These are phyloP conservation scores for Hyaloscypha hepaticicola DNA, from an alignment of 495 filamentous ascomycete species.

Conservation along the genomic window DNA sequence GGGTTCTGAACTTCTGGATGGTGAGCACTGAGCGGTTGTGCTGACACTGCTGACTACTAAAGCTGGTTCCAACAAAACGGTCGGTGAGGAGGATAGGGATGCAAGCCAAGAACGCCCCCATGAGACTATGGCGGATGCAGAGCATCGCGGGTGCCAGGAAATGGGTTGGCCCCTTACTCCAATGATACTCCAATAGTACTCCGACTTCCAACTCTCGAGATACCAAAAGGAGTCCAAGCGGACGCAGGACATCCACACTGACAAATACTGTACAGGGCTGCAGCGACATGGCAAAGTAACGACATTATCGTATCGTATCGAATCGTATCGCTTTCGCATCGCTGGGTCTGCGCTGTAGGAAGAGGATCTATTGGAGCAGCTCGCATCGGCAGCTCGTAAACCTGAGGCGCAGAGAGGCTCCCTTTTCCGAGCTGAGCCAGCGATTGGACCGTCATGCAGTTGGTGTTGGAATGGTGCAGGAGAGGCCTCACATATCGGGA, in stretches of 20 bases:
- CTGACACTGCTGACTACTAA: too few species aligned
- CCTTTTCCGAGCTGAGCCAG: background rate
- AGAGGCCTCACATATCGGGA: background rate
- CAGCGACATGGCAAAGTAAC: background rate
- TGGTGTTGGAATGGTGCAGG: background rate
- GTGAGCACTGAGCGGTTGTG: background rate
- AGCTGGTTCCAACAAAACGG: slow-evolving; percentile 9
- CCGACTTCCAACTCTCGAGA: background rate
- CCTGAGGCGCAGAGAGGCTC: background rate
- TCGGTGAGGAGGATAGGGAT: background rate
- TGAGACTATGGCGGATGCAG: background rate
- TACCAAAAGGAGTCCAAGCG: background rate
- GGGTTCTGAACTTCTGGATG: background rate
- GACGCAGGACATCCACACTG: slow-evolving; percentile 4
- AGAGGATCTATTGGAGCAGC: background rate
- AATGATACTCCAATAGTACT: background rate
- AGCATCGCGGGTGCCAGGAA: background rate
- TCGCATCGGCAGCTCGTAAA: background rate
- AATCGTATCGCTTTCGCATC: background rate
- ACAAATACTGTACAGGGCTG: background rate
- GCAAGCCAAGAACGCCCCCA: background rate
- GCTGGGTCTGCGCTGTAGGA: background rate
- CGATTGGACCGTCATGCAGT: background rate
- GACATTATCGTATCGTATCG: background rate
- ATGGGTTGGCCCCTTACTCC: background rate